phyloP scores from a whole-genome alignment of 129 eudicot genomes.

The Artemisia annua region DNA sequence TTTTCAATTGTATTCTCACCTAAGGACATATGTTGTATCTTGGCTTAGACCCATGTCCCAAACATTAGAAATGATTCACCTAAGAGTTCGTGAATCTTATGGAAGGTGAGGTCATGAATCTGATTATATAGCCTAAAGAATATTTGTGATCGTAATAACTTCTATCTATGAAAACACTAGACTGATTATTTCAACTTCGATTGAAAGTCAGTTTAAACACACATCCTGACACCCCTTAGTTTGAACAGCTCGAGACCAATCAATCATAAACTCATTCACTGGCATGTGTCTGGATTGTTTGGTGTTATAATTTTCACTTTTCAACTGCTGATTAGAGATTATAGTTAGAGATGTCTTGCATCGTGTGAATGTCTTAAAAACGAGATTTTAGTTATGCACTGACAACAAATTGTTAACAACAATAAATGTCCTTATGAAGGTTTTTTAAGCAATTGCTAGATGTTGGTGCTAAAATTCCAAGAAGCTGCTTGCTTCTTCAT shows the following conservation, averaged over 20 bases:
- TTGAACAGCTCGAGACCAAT: neutral
- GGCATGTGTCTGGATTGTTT: neutral
- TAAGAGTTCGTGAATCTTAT: too few species aligned
- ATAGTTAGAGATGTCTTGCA: constrained; percentile 2
- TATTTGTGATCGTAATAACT: too few species aligned
- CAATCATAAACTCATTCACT: neutral
- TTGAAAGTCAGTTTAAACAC: too few species aligned
- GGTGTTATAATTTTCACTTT: neutral
- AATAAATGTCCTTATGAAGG: constrained; percentile 36
- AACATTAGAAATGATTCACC: too few species aligned
- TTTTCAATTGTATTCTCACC: neutral
- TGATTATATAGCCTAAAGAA: too few species aligned
- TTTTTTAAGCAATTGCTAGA: constrained; percentile 54
- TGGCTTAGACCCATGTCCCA: neutral
- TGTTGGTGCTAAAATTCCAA: constrained; percentile 75
- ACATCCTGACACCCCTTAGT: too few species aligned
- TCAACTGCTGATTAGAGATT: neutral
- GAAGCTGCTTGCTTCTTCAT: constrained; percentile 72
- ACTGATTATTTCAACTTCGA: too few species aligned
- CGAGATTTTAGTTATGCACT: neutral
- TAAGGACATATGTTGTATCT: neutral
- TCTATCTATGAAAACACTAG: too few species aligned
- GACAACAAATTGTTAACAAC: constrained; percentile 5
- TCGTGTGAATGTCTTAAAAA: neutral
- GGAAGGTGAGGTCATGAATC: too few species aligned